Evolutionary conservation across 1,284 basidiomycete genomes (phyloP).

Genomic region (Puccinia hordei): DNA sequence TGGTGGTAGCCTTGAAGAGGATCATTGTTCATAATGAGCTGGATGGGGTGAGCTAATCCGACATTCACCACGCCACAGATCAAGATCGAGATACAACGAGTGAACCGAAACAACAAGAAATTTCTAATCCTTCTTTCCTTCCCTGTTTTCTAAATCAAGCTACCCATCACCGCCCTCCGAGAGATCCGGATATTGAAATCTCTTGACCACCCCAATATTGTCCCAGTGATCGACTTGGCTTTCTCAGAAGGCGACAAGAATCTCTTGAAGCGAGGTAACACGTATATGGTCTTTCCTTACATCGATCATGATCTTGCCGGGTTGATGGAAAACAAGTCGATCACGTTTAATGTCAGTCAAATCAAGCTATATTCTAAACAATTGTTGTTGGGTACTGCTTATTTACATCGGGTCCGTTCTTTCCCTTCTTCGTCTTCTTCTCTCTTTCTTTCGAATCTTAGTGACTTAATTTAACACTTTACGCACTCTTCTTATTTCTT

Average conservation of each 20-base stretch:
- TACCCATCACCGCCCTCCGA: constrained; percentile 89
- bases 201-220: constrained; percentile 79
- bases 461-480: constrained; percentile 10
- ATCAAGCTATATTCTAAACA: constrained; percentile 97
- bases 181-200: constrained; percentile 97
- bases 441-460: background rate
- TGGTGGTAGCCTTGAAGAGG: constrained; percentile 82
- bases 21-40: constrained; percentile 96
- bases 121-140: background rate
- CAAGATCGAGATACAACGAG: constrained; percentile 53
- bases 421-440: background rate
- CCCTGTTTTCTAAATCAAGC: constrained; percentile 54
- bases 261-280: constrained; percentile 64
- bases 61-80: too few species aligned
- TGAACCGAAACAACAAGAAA: constrained; percentile 45
- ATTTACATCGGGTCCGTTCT: constrained; percentile 79
- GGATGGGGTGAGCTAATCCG: constrained; percentile 70
- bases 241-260: constrained; percentile 61
- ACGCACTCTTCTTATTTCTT: background rate
- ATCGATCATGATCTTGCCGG: constrained; percentile 99
- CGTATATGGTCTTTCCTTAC: constrained; percentile 98
- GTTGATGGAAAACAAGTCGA: constrained; percentile 77
- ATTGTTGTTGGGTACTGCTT: constrained; percentile 87
- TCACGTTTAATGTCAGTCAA: constrained; percentile 61
- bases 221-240: constrained; percentile 90